These are phyloP conservation scores for Spencermartinsiella ligniputridi DNA, from an alignment of 1,139 yeast genomes.

Conservation along the genomic window DNA sequence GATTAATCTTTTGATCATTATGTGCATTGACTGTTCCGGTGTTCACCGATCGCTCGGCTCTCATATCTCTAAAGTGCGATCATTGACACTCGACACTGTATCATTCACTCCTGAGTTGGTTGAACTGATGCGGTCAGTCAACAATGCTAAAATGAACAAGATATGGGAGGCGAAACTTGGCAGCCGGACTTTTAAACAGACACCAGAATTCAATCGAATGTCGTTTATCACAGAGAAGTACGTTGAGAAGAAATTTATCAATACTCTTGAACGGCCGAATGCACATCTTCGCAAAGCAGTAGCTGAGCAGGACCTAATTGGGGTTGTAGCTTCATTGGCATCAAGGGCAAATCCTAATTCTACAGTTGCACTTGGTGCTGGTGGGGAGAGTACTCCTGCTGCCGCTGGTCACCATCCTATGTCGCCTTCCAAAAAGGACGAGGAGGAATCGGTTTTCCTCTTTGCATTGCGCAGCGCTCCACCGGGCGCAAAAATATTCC, in stretches of 20 bases:
- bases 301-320: slow-evolving; percentile 29
- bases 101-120: slow-evolving; percentile 64
- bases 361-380: slow-evolving; percentile 14
- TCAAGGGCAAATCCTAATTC: slow-evolving; percentile 38
- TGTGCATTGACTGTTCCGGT: slow-evolving; percentile 80
- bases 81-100: slow-evolving; percentile 67
- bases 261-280: slow-evolving; percentile 34
- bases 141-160: slow-evolving; percentile 59
- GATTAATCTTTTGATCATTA: slow-evolving; percentile 61
- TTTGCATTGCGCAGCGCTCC: slow-evolving; percentile 29
- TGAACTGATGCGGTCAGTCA: slow-evolving; percentile 53
- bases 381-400: not conserved
- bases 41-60: slow-evolving; percentile 73
- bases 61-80: slow-evolving; percentile 69
- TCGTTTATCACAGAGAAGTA: slow-evolving; percentile 39
- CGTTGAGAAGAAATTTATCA: slow-evolving; percentile 38
- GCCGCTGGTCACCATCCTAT: slow-evolving; percentile 2
- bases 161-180: slow-evolving; percentile 48
- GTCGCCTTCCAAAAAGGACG: slow-evolving; percentile 4
- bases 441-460: slow-evolving; percentile 28
- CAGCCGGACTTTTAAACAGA: slow-evolving; percentile 41
- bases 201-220: slow-evolving; percentile 33
- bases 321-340: slow-evolving; percentile 36
- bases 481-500: slow-evolving; percentile 39
- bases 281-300: slow-evolving; percentile 35